phyloP scores from a whole-genome alignment of 352 stramenopile species.

The Pythium brachiatum region DNA sequence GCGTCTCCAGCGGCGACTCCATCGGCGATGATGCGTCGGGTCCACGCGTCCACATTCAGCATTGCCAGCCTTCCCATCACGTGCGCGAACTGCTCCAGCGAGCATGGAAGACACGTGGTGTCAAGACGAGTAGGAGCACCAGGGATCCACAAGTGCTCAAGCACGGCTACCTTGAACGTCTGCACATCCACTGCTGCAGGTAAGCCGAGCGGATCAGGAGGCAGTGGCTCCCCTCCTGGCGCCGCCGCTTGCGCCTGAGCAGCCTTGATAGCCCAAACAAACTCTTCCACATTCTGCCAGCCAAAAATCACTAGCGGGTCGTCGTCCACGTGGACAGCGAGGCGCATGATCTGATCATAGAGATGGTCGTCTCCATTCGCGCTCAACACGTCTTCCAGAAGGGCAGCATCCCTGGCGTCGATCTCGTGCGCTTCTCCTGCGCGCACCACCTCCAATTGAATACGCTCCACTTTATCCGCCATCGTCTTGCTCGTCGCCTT shows the following conservation, averaged over 20 bases:
- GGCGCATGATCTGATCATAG: constrained; percentile 21
- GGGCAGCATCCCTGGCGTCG: not conserved
- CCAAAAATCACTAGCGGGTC: constrained; percentile 25
- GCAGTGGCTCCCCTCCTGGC: constrained; percentile 22
- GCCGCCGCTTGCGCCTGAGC: constrained; percentile 19
- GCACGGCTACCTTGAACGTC: constrained; percentile 31
- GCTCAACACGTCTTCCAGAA: constrained; percentile 23
- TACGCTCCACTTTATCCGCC: not conserved
- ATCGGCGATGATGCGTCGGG: constrained; percentile 22
- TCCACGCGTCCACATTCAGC: constrained; percentile 21
- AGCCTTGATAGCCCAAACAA: constrained; percentile 19
- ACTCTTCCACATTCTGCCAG: constrained; percentile 21
- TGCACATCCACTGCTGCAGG: constrained; percentile 18
- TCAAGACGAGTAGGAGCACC: constrained; percentile 19
- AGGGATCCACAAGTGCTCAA: constrained; percentile 22
- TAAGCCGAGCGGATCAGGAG: constrained; percentile 23
- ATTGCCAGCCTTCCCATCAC: constrained; percentile 12
- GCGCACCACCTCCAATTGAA: not conserved
- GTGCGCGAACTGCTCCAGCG: constrained; percentile 12
- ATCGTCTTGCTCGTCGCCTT: not conserved
- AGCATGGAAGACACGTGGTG: constrained; percentile 29
- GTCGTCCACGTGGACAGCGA: constrained; percentile 21
- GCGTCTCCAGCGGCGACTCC: too few species aligned
- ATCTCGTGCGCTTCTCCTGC: not conserved
- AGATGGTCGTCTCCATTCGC: constrained; percentile 26